These are phyloP conservation scores for Suillus luteus DNA, from an alignment of 768 basidiomycete genomes.

Conservation along the genomic window DNA sequence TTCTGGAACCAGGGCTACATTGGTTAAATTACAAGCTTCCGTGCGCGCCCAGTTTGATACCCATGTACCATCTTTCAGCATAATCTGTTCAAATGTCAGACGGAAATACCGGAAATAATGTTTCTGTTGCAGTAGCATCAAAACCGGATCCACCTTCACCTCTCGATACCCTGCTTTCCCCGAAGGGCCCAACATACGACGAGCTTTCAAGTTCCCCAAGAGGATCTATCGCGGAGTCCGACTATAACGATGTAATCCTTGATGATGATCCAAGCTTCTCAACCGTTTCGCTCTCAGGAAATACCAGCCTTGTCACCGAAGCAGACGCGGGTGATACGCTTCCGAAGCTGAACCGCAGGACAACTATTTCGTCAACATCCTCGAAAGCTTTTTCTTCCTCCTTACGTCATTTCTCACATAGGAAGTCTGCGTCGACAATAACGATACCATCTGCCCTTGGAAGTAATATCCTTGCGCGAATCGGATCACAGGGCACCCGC, in stretches of 20 bases:
- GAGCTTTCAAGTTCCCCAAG: constrained; percentile 25
- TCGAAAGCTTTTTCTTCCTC: constrained; percentile 23
- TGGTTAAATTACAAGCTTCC: background rate
- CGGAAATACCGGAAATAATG: constrained; percentile 18
- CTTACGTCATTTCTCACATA: constrained; percentile 45
- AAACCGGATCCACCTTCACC: constrained; percentile 23
- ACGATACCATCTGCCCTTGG: constrained; percentile 48
- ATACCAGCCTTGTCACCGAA: constrained; percentile 13
- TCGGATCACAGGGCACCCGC: constrained; percentile 48
- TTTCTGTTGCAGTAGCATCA: constrained; percentile 11
- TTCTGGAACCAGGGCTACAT: background rate
- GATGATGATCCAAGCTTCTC: constrained; percentile 54
- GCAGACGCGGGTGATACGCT: constrained; percentile 24
- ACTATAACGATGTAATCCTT: constrained; percentile 61
- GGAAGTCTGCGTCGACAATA: constrained; percentile 62
- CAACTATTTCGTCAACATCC: constrained; percentile 31
- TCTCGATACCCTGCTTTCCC: constrained; percentile 55
- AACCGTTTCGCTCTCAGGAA: constrained; percentile 43
- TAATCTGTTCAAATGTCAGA: constrained; percentile 22
- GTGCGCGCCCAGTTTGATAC: constrained; percentile 1
- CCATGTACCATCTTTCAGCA: constrained; percentile 17
- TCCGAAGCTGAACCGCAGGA: constrained; percentile 28
- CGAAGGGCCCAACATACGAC: constrained; percentile 38
- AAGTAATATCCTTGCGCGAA: constrained; percentile 50
- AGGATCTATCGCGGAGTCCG: constrained; percentile 56